Percentiles rank a stretch among this genome's conserved stretches.
Evolutionary conservation across 139 green algal genomes (phyloP).

Genomic region (Trebouxia sp.): DNA sequence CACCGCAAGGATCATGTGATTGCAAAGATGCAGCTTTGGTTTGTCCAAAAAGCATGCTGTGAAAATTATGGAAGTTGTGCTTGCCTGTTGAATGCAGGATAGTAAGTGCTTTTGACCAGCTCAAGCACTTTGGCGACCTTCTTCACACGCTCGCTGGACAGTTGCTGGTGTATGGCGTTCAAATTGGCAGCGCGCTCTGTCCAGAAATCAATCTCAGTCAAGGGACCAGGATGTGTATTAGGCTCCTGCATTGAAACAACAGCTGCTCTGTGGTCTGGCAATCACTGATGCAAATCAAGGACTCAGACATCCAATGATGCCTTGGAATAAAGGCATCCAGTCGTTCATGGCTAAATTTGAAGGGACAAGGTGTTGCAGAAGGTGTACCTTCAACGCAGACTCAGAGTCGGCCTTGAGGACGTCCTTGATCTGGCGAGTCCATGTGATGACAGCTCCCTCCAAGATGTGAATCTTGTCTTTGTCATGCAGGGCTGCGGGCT

Average conservation of each 20-base stretch:
- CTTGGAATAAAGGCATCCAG: neutral
- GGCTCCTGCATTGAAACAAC: conserved; percentile 35
- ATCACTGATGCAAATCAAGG: too few relatives aligned
- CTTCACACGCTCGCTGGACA: conserved; percentile 57
- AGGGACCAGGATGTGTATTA: conserved; percentile 66
- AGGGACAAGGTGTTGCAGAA: neutral
- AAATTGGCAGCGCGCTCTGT: conserved; percentile 76
- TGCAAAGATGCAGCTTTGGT: too few relatives aligned
- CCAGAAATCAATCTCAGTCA: conserved; percentile 91
- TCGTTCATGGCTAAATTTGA: neutral
- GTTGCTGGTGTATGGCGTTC: conserved; percentile 83
- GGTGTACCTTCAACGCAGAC: conserved; percentile 18
- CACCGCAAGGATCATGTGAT: neutral
- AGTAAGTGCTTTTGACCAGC: conserved; percentile 76
- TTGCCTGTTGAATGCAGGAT: conserved; percentile 66
- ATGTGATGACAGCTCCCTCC: conserved; percentile 82
- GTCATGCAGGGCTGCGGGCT: conserved; percentile 54
- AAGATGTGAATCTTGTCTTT: conserved; percentile 89
- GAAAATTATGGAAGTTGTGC: too few relatives aligned
- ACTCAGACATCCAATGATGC: conserved; percentile 17
- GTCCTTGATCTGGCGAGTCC: conserved; percentile 93
- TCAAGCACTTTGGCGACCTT: conserved; percentile 81
- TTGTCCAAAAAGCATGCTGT: too few relatives aligned
- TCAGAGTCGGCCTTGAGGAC: conserved; percentile 75
- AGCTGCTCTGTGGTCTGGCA: too few relatives aligned